Percentiles rank a stretch among this genome's conserved stretches.
These are phyloP conservation scores for Pleurotus ostreatus DNA, from an alignment of 768 basidiomycete genomes.

Conservation along the genomic window DNA sequence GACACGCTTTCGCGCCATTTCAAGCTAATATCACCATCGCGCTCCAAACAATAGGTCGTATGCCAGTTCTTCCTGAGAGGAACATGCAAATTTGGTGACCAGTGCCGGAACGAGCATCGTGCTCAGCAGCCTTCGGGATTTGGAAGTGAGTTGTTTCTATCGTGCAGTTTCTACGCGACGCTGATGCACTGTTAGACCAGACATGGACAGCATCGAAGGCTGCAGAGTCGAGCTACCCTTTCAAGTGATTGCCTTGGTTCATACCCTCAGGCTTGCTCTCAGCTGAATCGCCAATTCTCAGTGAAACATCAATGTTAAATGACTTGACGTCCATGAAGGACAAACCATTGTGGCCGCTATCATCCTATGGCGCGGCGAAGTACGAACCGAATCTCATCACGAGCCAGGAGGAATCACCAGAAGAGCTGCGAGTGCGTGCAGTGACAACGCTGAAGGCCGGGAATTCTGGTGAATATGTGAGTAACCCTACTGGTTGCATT, in stretches of 20 bases:
- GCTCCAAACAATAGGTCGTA: slow-evolving; percentile 33
- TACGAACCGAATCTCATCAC: slow-evolving; percentile 60
- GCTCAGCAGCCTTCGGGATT: slow-evolving; percentile 33
- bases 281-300: slow-evolving; percentile 20
- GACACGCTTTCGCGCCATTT: too few relatives aligned
- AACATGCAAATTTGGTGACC: slow-evolving; percentile 59
- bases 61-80: slow-evolving; percentile 65
- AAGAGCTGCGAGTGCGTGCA: slow-evolving; percentile 74
- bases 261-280: slow-evolving; percentile 5
- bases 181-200: background rate
- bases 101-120: slow-evolving; percentile 67
- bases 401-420: slow-evolving; percentile 69
- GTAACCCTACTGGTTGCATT: slow-evolving; percentile 18
- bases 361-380: slow-evolving; percentile 77
- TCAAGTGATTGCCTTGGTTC: slow-evolving; percentile 28
- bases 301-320: slow-evolving; percentile 54
- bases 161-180: too few relatives aligned
- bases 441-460: slow-evolving; percentile 50
- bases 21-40: too few relatives aligned
- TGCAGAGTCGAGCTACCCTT: slow-evolving; percentile 25
- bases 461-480: slow-evolving; percentile 64
- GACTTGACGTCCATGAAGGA: slow-evolving; percentile 63
- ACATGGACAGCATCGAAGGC: background rate
- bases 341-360: slow-evolving; percentile 75
- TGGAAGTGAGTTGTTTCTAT: slow-evolving; percentile 40